These are phyloP conservation scores for Cymbopogon flexuosus DNA, from an alignment of 202 grass and related monocot species.

Conservation along the genomic window DNA sequence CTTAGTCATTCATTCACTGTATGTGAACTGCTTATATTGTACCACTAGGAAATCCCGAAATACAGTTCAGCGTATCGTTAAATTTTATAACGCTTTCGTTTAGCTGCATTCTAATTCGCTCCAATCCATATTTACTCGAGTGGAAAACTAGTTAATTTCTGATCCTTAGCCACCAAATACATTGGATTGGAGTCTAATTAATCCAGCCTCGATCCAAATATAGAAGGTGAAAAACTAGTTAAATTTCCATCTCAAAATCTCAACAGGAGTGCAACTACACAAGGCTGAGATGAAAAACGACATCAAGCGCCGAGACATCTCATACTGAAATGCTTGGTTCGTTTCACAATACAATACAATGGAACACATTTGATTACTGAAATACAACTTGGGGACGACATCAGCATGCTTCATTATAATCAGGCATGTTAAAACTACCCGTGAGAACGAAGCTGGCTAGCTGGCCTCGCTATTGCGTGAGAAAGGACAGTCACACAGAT, in stretches of 20 bases:
- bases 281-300: not conserved
- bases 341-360: not conserved
- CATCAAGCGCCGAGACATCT: not conserved
- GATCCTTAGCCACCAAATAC: too few relatives aligned
- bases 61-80: not conserved
- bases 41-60: not conserved
- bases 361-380: constrained; percentile 1
- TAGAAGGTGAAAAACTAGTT: not conserved
- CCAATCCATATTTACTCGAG: too few relatives aligned
- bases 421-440: constrained; percentile 25
- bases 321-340: not conserved
- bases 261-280: not conserved
- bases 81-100: not conserved
- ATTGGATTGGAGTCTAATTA: too few relatives aligned
- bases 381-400: not conserved
- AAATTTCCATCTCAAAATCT: not conserved
- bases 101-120: too few relatives aligned
- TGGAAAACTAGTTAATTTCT: too few relatives aligned
- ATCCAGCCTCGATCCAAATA: not conserved
- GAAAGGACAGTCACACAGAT: not conserved
- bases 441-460: not conserved
- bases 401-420: not conserved
- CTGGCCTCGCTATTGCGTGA: not conserved
- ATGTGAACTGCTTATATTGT: not conserved
- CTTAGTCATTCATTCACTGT: not conserved